Base-by-base conservation (phyloP, 192 early-diverging fungal genomes). In the Linnemannia exigua region DNA sequence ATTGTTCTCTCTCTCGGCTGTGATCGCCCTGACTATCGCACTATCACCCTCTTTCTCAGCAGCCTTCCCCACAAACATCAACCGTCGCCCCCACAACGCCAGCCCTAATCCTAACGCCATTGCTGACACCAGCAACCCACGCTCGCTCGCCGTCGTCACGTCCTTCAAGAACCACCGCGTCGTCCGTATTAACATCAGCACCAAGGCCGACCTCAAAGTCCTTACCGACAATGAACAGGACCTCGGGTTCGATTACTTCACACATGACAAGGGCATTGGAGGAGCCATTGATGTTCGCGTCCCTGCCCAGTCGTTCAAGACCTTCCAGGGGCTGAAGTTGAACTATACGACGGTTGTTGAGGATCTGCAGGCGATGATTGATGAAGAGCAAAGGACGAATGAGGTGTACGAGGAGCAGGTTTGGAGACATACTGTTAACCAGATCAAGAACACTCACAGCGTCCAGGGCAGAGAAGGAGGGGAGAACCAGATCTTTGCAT, bases 291-390 rank as follows among this genome's bases (percentile, higher is more conserved):
- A 90, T 35, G 72, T 90, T 20, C 75, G 75, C 16, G 80, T 89
- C 37, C 44, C 82, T 22, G 81, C 87, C 20, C 14, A 63, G 14
- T 83, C 70, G 11, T 79, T 76, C 37, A 12, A 31, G n/a, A 72
- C 79, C 77, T 88, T 86, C 84, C 67, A 86, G n/a, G 69, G 46
- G 20, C 41, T 88, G 33, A 68, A 83, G 28, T 35, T 88, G 36
- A 33, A 83, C 17, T 79, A 90, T 81, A 70, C 78, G 1, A 81
- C 89, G 4, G 41, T 89, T 44, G 75, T 92, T 31, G 78, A 80
- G 12, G 83, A 93, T 75, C 46, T 93, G 8, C 90, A 91, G 41
- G 70, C 37, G 1, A 66, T 93, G 22, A 67, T 93, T 47, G 89
- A 91, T 44, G 66, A 72, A 19, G 92, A 93, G 79, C 37, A 44